These are phyloP conservation scores for Chenopodium berlandieri DNA, from an alignment of 148 eudicot species.

Conservation along the genomic window DNA sequence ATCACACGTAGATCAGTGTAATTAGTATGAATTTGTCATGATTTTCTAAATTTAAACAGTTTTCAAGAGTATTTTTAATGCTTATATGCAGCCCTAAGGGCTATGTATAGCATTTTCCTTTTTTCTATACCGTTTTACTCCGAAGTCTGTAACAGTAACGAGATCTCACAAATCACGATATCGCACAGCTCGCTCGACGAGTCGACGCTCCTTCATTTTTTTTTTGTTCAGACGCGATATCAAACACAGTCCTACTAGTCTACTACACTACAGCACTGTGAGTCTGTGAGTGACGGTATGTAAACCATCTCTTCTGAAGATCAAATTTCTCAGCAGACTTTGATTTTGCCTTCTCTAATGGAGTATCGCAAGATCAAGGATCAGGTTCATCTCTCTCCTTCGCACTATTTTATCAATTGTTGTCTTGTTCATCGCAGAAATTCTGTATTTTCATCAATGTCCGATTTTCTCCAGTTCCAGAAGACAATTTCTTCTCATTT, in stretches of 20 bases:
- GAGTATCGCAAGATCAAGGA: slow-evolving; percentile 87
- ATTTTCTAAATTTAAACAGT: too few species aligned
- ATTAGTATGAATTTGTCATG: too few species aligned
- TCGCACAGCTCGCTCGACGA: too few species aligned
- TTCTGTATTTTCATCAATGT: too few species aligned
- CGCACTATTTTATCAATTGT: neutral
- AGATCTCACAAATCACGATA: neutral
- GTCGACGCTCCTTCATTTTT: neutral
- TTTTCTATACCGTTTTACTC: too few species aligned
- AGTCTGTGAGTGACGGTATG: neutral
- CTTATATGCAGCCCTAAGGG: too few species aligned
- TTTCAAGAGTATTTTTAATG: too few species aligned
- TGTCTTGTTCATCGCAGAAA: too few species aligned
- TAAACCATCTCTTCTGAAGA: neutral
- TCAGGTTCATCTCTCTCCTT: slow-evolving; percentile 40
- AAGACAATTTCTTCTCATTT: neutral
- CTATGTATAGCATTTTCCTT: too few species aligned
- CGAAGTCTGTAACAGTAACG: too few species aligned
- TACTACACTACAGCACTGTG: neutral
- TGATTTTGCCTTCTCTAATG: slow-evolving; percentile 30
- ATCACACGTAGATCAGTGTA: too few species aligned
- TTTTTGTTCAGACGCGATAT: neutral
- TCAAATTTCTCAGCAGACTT: neutral
- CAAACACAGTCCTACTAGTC: neutral
- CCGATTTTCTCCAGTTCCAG: neutral